Percentiles rank a stretch among this genome's conserved stretches.
These are phyloP conservation scores for Vitis riparia DNA, from an alignment of 164 flowering plant genomes.

Conservation along the genomic window DNA sequence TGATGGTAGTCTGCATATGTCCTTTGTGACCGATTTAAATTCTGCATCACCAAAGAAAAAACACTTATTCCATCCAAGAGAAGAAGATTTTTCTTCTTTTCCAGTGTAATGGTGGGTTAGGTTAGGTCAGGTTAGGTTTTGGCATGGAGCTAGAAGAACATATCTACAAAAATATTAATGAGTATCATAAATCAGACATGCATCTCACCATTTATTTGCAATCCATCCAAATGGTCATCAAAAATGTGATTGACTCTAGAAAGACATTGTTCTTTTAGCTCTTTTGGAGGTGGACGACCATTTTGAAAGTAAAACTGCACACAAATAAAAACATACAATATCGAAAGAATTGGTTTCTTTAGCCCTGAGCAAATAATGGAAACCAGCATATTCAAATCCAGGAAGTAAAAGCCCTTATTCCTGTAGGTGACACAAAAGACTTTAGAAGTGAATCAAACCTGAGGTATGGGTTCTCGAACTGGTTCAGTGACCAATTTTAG, in stretches of 20 bases:
- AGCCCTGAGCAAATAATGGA: neutral
- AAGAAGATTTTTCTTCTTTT: neutral
- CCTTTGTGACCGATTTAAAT: slow-evolving; percentile 69
- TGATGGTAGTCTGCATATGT: slow-evolving; percentile 87
- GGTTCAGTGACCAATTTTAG: slow-evolving; percentile 72
- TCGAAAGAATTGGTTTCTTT: neutral
- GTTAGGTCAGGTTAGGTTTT: too few relatives aligned
- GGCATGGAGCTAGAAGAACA: too few relatives aligned
- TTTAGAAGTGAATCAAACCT: slow-evolving; percentile 41
- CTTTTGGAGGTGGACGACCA: slow-evolving; percentile 83
- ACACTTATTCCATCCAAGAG: neutral
- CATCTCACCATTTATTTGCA: slow-evolving; percentile 63
- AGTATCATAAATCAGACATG: neutral
- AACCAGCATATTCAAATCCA: neutral
- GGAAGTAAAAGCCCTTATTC: too few relatives aligned
- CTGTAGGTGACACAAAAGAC: neutral
- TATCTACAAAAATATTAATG: neutral
- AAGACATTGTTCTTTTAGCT: slow-evolving; percentile 65
- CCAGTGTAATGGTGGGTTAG: too few relatives aligned
- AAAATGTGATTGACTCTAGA: slow-evolving; percentile 59
- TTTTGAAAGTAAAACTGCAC: slow-evolving; percentile 87
- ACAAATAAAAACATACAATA: neutral
- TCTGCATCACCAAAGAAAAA: slow-evolving; percentile 37
- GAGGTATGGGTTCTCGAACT: slow-evolving; percentile 80
- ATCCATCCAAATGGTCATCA: slow-evolving; percentile 58